Evolutionary conservation across 2,329 filamentous ascomycete species (phyloP).

Genomic region (Ophiocordyceps unilateralis): DNA sequence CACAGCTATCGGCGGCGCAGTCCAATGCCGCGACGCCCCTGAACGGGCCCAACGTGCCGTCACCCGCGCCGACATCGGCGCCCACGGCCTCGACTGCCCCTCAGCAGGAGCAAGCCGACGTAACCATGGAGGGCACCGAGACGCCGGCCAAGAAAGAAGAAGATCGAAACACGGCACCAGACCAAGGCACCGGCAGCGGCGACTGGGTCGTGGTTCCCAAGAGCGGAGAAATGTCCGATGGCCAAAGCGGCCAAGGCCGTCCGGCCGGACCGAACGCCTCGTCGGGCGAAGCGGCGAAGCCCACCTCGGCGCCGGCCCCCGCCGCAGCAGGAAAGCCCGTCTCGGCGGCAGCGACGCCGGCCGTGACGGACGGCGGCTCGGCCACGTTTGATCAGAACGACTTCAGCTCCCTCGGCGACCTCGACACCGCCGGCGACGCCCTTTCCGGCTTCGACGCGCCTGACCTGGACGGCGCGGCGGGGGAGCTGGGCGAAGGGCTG

Average conservation of each 20-base stretch:
- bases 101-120: conserved; percentile 13
- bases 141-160: conserved; percentile 14
- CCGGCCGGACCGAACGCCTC: neutral
- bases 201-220: conserved; percentile 67
- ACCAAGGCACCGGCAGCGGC: conserved; percentile 34
- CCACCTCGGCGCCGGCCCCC: conserved; percentile 1
- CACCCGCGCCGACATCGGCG: conserved; percentile 18
- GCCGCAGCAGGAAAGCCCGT: no score
- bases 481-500: conserved; percentile 35
- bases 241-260: conserved; percentile 4
- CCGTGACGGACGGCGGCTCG: conserved; percentile 22
- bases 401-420: conserved; percentile 44
- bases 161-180: conserved; percentile 23
- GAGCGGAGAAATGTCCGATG: conserved; percentile 29
- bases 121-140: conserved; percentile 34
- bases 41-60: conserved; percentile 25
- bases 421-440: conserved; percentile 57
- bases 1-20: conserved; percentile 35
- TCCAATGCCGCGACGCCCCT: conserved; percentile 41
- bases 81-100: neutral
- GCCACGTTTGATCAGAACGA: conserved; percentile 37
- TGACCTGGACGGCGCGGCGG: conserved; percentile 25
- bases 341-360: conserved; percentile 28
- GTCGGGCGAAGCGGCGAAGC: conserved; percentile 6
- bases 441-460: conserved; percentile 49